Evolutionary conservation across 2,329 filamentous ascomycete species (phyloP), one percentile per base, ranked within the genome.

Genomic region (Elsinoe necatrix): DNA sequence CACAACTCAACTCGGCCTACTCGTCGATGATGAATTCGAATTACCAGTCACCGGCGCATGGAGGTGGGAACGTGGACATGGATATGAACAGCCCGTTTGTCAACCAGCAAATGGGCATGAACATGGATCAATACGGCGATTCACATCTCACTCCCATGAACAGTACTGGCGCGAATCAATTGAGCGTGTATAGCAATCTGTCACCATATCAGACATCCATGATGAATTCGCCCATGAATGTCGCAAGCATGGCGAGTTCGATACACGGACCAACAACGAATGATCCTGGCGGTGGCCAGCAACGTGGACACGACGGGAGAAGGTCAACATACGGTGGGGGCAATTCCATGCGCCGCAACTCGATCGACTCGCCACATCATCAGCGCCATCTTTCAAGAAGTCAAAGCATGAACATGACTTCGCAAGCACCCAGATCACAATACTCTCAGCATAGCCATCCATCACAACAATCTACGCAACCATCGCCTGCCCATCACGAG

Each of bases 1-100:
- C 8, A 61, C 57, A 43, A 59, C 58, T 35, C 59, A 65, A 54
- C 66, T 69, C 31, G 66, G 64, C 63, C 18, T 76, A 69, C 59
- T 63, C 65, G 11, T 61, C 63, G 52, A 72, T 77, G 66, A 65
- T 69, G 58, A 68, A 64, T 31, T 71, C 74, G 20, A 65, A 70
- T 12, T 77, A 73, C 64, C 69, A 71, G 29, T 76, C 75, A 11
- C 72, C 75, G 9, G 67, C 74, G 37, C 68, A 73, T 58, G 64
- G 64, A 12, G 66, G 63, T 11, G 63, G 60, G 18, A 61, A 66
- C 5, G 58, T 77, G 43, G 74, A 75, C 47, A 67, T 77, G 67
- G 68, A 70, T 56, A 72, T 77, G 63, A 64, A 62, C 23, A 72
- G 69, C 60, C 70, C 73, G 1, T 77, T 73, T 60, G 59, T 68